phyloP scores from a whole-genome alignment of 345 rosid species.

The Angophora floribunda region DNA sequence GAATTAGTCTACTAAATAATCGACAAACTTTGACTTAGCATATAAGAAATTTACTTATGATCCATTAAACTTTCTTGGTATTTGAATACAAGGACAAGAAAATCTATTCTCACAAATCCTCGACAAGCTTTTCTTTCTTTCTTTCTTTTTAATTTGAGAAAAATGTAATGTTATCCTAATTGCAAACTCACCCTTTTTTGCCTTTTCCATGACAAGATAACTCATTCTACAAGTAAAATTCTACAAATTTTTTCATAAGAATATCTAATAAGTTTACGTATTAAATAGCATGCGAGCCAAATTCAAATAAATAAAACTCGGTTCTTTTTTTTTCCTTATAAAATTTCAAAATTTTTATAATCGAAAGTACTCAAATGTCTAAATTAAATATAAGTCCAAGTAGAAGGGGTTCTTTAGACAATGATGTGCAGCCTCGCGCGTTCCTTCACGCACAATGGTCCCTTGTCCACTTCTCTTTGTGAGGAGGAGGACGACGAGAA shows the following conservation, averaged over 20 bases:
- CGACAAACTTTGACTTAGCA: neutral
- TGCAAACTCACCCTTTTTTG: neutral
- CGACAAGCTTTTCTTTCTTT: neutral
- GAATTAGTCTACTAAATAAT: neutral
- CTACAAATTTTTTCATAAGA: neutral
- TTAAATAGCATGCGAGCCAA: neutral
- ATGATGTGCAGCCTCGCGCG: neutral
- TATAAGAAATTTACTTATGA: neutral
- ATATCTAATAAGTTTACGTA: neutral
- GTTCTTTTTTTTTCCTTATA: neutral
- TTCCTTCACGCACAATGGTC: neutral
- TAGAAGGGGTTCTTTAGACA: neutral
- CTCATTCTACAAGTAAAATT: neutral
- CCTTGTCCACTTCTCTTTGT: neutral
- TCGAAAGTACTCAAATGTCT: neutral
- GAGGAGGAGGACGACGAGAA: neutral
- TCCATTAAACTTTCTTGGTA: neutral
- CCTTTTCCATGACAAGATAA: neutral
- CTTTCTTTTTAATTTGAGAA: neutral
- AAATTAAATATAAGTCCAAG: neutral
- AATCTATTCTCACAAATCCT: neutral
- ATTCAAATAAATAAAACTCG: neutral
- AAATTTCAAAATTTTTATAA: neutral
- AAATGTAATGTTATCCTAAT: neutral
- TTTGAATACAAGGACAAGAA: neutral